Conservation (phyloP, 306 rosid species). For the Betula pendula region DNA sequence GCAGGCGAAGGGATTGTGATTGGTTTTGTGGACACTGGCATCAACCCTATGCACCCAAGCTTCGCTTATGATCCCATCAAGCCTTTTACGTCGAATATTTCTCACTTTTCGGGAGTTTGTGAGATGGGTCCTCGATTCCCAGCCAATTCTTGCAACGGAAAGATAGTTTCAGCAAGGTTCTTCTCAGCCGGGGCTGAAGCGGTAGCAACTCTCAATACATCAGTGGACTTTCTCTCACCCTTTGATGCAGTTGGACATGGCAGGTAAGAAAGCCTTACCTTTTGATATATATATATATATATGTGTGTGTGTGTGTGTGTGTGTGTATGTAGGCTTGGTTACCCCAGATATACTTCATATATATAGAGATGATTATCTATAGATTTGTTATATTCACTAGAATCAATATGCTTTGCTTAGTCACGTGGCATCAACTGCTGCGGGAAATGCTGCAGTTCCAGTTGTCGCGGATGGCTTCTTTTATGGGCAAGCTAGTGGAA, state of each 20-base stretch:
- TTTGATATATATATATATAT: neutral
- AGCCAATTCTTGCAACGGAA: conserved; percentile 60
- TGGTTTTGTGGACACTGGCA: conserved; percentile 82
- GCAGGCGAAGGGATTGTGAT: conserved; percentile 77
- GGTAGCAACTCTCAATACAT: conserved; percentile 49
- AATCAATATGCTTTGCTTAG: conserved; percentile 38
- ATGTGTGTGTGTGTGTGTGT: no score
- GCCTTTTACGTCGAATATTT: conserved; percentile 43
- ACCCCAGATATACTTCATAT: no score
- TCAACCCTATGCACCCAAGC: conserved; percentile 73
- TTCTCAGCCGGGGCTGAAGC: conserved; percentile 86
- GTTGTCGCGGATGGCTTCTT: conserved; percentile 64
- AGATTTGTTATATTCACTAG: neutral
- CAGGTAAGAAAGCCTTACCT: conserved; percentile 50
- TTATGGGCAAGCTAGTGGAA: conserved; percentile 79
- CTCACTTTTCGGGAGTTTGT: conserved; percentile 54
- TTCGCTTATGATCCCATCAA: conserved; percentile 47
- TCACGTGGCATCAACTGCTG: conserved; percentile 83
- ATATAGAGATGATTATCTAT: neutral
- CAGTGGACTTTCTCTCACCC: conserved; percentile 81
- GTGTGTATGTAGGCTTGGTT: no score
- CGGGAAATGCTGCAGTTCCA: conserved; percentile 82
- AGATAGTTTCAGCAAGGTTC: conserved; percentile 67
- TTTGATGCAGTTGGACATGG: conserved; percentile 89
- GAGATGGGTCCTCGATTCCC: conserved; percentile 66